Evolutionary conservation across 2,329 filamentous ascomycete species (phyloP), one percentile per base, ranked within the genome.

Genomic region (Cordyceps tenuipes): DNA sequence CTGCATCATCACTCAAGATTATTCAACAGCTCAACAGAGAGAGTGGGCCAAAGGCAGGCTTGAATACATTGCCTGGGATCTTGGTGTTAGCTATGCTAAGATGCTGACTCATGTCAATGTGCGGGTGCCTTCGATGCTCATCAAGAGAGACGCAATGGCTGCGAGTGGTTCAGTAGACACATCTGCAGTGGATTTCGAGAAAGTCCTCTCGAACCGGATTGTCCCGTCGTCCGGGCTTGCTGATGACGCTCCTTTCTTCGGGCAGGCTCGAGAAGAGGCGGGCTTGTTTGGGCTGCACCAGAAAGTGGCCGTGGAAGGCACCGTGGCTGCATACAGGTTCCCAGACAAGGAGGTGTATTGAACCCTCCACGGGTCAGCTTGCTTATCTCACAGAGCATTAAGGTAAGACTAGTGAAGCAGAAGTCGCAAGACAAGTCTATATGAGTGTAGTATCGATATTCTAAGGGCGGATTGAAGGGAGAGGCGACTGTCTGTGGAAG

Each of bases 121-220:
- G 57, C 81, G 83, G 26, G 75, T 85, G 19, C 83, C 84, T 2
- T 85, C 82, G 0, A 85, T 86, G 83, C 75, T 85, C 62, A 84
- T 86, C 68, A 77, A 75, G 31, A 73, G 78, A 41, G 82, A 84
- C 65, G 75, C 75, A 5, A 68, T 82, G 10, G 74, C 81, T 72
- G 73, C 76, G 2, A 73, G 50, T 6, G 60, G 56, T 26, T 59
- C 49, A 8, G 56, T 54, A 23, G 60, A 62, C 29, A 62, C 51
- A 5, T 59, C 56, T n/a, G 46, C 56, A 19, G 49, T 56, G 55
- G 74, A 78, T 65, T 76, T 79, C 61, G 73, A 77, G 64, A 77
- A 76, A 68, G 65, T 79, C 34, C 67, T 79, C n/a, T 75, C 76
- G 3, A 71, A 74, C 19, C 72, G 60, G 17, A 48, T 58, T 21